Evolutionary conservation across 495 filamentous ascomycete genomes (phyloP).

Genomic region (Penicillium canescens): DNA sequence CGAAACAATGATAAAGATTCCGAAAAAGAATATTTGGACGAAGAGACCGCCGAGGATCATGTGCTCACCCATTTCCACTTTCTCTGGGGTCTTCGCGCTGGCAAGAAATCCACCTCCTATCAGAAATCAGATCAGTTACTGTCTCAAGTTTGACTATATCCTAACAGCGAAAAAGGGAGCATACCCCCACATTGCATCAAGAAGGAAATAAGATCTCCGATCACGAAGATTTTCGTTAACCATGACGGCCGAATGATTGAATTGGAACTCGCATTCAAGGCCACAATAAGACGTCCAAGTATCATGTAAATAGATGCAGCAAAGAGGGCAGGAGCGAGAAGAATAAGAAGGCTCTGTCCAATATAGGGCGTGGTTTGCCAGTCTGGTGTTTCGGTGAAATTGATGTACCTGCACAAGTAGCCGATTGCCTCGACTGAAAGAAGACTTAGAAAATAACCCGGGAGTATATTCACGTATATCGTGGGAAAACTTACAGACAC

Average conservation of each 20-base stretch:
- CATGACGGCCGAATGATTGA: constrained; percentile 19
- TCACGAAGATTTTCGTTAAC: constrained; percentile 30
- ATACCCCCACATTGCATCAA: constrained; percentile 22
- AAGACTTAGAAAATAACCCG: too few species aligned
- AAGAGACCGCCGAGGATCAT: constrained; percentile 45
- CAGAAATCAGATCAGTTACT: too few species aligned
- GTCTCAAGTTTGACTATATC: too few species aligned
- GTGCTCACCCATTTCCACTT: constrained; percentile 35
- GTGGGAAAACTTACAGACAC: constrained; percentile 39
- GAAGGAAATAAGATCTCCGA: constrained; percentile 28
- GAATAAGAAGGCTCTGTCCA: constrained; percentile 41
- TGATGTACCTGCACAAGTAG: constrained; percentile 24
- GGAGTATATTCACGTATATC: background rate
- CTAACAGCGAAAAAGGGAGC: too few species aligned
- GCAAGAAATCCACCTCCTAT: constrained; percentile 23
- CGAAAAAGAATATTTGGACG: constrained; percentile 43
- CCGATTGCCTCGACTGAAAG: constrained; percentile 29
- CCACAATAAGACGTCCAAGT: constrained; percentile 45
- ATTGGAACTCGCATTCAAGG: too few species aligned
- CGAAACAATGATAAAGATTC: constrained; percentile 38
- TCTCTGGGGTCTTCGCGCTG: constrained; percentile 16
- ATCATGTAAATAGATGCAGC: constrained; percentile 59
- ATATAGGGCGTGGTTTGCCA: constrained; percentile 34
- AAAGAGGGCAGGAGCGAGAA: constrained; percentile 47
- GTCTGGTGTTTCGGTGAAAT: constrained; percentile 18